Evolutionary conservation across 176 grass and related monocot genomes (phyloP).

Genomic region (Triticum dicoccoides): DNA sequence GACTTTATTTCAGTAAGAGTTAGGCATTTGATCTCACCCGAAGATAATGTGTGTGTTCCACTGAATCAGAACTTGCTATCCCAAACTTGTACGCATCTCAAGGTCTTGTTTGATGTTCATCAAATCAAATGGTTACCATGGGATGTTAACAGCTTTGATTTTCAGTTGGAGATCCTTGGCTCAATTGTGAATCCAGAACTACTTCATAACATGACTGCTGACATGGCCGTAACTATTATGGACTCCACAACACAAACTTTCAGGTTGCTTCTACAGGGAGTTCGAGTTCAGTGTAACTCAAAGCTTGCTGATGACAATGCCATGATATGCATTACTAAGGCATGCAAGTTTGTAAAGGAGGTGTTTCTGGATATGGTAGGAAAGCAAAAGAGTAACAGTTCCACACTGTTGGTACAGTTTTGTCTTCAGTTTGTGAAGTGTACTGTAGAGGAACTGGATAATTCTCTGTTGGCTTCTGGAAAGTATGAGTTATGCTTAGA

Average conservation of each 20-base stretch:
- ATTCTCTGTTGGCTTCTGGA: conserved; percentile 39
- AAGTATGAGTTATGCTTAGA: conserved; percentile 38
- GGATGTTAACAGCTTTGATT: conserved; percentile 47
- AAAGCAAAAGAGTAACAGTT: conserved; percentile 29
- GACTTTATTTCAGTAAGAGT: conserved; percentile 54
- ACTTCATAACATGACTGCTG: conserved; percentile 39
- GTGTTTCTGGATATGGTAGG: conserved; percentile 37
- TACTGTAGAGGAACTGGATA: conserved; percentile 43
- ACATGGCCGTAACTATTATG: conserved; percentile 33
- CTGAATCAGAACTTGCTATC: conserved; percentile 12
- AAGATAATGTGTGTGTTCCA: conserved; percentile 1
- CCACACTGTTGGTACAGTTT: conserved; percentile 33
- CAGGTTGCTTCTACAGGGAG: conserved; percentile 57
- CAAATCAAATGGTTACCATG: conserved; percentile 80
- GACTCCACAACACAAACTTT: conserved; percentile 54
- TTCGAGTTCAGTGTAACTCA: conserved; percentile 43
- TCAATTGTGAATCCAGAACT: conserved; percentile 51
- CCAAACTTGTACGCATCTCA: conserved; percentile 27
- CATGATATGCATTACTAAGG: conserved; percentile 36
- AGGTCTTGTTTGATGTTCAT: conserved; percentile 25
- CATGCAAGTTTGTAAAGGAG: conserved; percentile 56
- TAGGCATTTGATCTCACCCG: conserved; percentile 12
- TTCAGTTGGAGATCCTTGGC: conserved; percentile 62
- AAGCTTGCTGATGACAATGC: conserved; percentile 22
- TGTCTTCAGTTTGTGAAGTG: conserved; percentile 47